A percentile compares a stretch with the other conserved stretches of the same genome.
Conservation (phyloP, 2,329 filamentous ascomycete genomes). For the Hyphodiscus sp. region DNA sequence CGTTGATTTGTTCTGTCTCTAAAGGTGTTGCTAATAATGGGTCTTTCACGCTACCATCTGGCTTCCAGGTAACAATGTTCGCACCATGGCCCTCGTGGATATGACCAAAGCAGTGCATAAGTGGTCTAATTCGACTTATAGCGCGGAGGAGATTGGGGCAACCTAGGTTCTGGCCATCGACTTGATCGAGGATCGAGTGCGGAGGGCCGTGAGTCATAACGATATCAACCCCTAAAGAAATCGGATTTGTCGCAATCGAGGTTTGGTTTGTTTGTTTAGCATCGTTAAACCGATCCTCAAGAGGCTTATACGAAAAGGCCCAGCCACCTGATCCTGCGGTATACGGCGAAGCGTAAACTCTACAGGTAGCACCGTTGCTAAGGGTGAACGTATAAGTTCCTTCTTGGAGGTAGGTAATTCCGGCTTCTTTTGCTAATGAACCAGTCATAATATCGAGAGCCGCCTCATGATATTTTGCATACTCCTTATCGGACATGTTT, state of each 20-base stretch:
- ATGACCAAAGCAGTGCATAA: constrained; percentile 51
- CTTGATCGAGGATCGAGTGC: constrained; percentile 26
- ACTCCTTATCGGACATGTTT: constrained; percentile 19
- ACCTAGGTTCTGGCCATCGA: constrained; percentile 29
- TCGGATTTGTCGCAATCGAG: not conserved
- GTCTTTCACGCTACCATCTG: constrained; percentile 22
- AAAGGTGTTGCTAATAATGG: constrained; percentile 27
- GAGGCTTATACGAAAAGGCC: not conserved
- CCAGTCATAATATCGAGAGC: constrained; percentile 14
- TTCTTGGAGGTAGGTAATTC: constrained; percentile 30
- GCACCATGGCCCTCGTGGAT: constrained; percentile 54
- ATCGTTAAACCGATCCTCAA: not conserved
- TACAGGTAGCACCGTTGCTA: not conserved
- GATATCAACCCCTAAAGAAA: constrained; percentile 28
- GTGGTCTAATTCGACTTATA: constrained; percentile 37
- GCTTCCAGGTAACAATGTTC: constrained; percentile 40
- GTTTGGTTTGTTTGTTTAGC: not conserved
- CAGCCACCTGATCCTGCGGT: not conserved
- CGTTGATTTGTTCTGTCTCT: constrained; percentile 32
- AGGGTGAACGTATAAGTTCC: constrained; percentile 23
- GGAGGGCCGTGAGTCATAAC: constrained; percentile 36
- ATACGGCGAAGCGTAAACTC: not conserved
- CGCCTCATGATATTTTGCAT: constrained; percentile 5
- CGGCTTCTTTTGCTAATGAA: constrained; percentile 17
- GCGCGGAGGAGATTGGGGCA: constrained; percentile 41